Evolutionary conservation across 371 early-diverging fungal species (phyloP).

Genomic region (Mucor saturninus): DNA sequence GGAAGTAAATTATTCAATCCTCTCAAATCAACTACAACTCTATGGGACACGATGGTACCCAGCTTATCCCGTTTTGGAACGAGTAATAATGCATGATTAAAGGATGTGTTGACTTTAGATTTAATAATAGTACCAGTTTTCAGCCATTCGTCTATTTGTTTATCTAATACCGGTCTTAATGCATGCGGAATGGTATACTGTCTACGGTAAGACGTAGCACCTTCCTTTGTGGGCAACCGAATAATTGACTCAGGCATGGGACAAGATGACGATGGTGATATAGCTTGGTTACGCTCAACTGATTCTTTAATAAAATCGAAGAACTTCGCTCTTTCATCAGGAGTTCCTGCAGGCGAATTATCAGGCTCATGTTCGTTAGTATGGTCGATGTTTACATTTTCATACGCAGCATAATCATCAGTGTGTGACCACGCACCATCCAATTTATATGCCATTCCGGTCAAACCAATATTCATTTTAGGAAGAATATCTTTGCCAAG

Average conservation of each 20-base stretch:
- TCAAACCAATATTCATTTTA: conserved; percentile 8
- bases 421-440: neutral
- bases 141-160: conserved; percentile 13
- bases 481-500: neutral
- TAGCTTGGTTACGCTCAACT: too few relatives aligned
- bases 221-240: neutral
- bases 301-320: neutral
- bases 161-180: neutral
- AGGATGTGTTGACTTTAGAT: conserved; percentile 4
- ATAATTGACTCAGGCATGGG: conserved; percentile 3
- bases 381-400: neutral
- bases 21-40: conserved; percentile 3
- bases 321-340: neutral
- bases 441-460: conserved; percentile 9
- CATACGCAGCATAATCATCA: neutral
- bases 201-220: conserved; percentile 1
- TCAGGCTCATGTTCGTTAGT: conserved; percentile 3
- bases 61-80: neutral
- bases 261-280: conserved; percentile 1
- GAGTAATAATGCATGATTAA: conserved; percentile 5
- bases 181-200: conserved; percentile 8
- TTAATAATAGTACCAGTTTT: neutral
- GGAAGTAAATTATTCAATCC: conserved; percentile 6
- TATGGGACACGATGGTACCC: neutral
- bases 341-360: conserved; percentile 11